Conservation (phyloP, 2,329 filamentous ascomycete genomes). For the Madurella mycetomatis region DNA sequence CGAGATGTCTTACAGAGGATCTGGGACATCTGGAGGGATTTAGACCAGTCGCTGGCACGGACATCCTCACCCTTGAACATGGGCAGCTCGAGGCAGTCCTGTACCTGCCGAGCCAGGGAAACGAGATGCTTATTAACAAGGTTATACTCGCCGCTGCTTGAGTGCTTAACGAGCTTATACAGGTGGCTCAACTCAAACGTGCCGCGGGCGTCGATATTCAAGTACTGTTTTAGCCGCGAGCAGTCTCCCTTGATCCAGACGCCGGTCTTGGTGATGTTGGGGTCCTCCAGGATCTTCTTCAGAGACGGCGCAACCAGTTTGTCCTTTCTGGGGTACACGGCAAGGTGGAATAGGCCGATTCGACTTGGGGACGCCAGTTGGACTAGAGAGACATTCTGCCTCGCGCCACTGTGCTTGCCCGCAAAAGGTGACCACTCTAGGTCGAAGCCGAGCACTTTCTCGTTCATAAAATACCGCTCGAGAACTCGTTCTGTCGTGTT, state of each 20-base stretch:
- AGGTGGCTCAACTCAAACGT: conserved; percentile 80
- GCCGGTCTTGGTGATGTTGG: conserved; percentile 67
- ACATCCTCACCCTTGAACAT: conserved; percentile 69
- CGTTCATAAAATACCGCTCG: conserved; percentile 59
- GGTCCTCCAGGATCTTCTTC: conserved; percentile 66
- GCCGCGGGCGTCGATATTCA: conserved; percentile 61
- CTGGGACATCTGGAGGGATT: conserved; percentile 58
- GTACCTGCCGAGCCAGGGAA: conserved; percentile 63
- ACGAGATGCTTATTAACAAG: conserved; percentile 64
- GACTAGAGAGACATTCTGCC: conserved; percentile 72
- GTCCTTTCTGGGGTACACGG: conserved; percentile 50
- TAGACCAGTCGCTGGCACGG: conserved; percentile 70
- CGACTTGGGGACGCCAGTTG: conserved; percentile 74
- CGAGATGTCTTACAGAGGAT: conserved; percentile 57
- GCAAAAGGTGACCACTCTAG: conserved; percentile 72
- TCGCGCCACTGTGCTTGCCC: conserved; percentile 44
- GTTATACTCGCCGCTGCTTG: conserved; percentile 43
- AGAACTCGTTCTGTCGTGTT: conserved; percentile 63
- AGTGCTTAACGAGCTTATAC: conserved; percentile 70
- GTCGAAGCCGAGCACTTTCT: conserved; percentile 79
- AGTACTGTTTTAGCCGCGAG: conserved; percentile 61
- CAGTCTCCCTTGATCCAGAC: conserved; percentile 70
- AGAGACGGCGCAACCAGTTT: conserved; percentile 69
- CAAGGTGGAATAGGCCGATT: conserved; percentile 78
- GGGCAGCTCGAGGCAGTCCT: conserved; percentile 67